phyloP scores from a whole-genome alignment of 179 eudicot genomes.

The Pouteria campechiana region DNA sequence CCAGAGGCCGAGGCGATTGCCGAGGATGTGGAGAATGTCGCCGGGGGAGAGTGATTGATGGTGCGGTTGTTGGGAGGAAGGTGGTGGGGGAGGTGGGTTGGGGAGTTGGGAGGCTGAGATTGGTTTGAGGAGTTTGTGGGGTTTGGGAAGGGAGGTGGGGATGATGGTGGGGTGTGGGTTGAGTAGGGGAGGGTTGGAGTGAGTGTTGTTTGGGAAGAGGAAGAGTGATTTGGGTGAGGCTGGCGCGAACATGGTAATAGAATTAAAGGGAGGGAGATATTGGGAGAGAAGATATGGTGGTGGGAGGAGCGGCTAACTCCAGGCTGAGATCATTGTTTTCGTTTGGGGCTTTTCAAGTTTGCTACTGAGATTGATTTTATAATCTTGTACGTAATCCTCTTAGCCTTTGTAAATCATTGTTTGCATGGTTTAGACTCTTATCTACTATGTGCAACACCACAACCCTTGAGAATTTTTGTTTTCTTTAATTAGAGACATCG shows the following conservation, averaged over 20 bases:
- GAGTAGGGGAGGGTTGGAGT: background rate
- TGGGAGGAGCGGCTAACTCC: too few relatives aligned
- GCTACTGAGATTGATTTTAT: too few relatives aligned
- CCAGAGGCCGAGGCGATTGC: conserved; percentile 73
- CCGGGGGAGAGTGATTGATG: conserved; percentile 47
- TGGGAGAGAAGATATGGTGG: too few relatives aligned
- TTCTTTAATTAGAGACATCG: too few relatives aligned
- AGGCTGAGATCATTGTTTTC: too few relatives aligned
- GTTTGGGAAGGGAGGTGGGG: too few relatives aligned
- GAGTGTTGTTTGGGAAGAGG: conserved; percentile 7
- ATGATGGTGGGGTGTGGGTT: conserved; percentile 10
- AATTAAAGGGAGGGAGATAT: background rate
- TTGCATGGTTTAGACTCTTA: too few relatives aligned
- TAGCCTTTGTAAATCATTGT: too few relatives aligned
- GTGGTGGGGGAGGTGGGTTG: conserved; percentile 76
- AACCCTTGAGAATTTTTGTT: too few relatives aligned
- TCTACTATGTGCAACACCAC: too few relatives aligned
- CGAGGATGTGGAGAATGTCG: conserved; percentile 44
- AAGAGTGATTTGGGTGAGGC: conserved; percentile 12
- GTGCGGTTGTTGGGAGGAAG: conserved; percentile 45
- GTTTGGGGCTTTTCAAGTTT: too few relatives aligned
- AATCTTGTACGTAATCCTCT: too few relatives aligned
- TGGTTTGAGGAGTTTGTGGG: conserved; percentile 11
- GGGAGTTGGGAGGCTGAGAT: conserved; percentile 27
- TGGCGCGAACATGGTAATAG: conserved; percentile 16